These are phyloP conservation scores for Paecilomyces niveus DNA, from an alignment of 2,329 filamentous ascomycete genomes.

Conservation along the genomic window DNA sequence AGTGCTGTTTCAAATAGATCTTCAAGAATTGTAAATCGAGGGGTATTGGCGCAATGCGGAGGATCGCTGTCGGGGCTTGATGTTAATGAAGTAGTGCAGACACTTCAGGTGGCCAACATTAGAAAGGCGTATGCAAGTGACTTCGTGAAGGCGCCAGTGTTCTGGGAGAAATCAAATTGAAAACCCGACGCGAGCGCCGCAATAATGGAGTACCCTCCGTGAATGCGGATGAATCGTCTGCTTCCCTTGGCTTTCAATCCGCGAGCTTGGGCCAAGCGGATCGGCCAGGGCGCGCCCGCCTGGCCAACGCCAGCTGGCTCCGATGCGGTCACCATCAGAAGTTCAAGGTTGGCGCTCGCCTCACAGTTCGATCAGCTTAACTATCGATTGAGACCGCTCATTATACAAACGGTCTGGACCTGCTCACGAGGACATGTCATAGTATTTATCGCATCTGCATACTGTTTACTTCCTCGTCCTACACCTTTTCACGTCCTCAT, in stretches of 20 bases:
- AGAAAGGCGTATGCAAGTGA: not conserved
- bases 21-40: not conserved
- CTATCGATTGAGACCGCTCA: not conserved
- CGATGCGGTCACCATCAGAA: conserved; percentile 6
- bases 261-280: conserved; percentile 19
- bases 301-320: conserved; percentile 3
- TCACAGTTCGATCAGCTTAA: not conserved
- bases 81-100: not conserved
- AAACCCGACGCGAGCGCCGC: not conserved
- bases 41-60: not conserved
- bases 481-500: not conserved
- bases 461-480: not conserved
- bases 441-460: not conserved
- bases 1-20: not conserved
- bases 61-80: not conserved
- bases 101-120: not conserved
- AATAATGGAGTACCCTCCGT: not conserved
- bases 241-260: conserved; percentile 2
- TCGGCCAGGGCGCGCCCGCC: conserved; percentile 9
- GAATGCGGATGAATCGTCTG: not conserved
- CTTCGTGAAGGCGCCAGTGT: not conserved
- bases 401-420: not conserved
- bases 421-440: conserved; percentile 1
- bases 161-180: not conserved
- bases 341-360: not conserved